phyloP scores from a whole-genome alignment of 1,284 basidiomycete genomes.

The Tremellales sp. region DNA sequence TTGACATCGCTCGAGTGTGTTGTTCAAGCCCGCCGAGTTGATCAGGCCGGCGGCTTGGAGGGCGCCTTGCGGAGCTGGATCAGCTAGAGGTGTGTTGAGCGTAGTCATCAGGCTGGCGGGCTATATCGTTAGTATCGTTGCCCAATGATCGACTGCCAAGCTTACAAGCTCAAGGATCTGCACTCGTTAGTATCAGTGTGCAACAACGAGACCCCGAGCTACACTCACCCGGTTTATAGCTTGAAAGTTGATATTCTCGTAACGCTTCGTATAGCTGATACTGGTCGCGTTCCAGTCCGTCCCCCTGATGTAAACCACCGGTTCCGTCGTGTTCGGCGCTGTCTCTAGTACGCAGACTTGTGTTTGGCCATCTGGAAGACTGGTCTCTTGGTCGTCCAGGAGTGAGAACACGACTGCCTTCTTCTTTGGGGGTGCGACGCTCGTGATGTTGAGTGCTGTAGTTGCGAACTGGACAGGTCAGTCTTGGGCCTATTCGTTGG shows the following conservation, averaged over 20 bases:
- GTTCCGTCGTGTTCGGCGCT: slow-evolving; percentile 11
- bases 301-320: slow-evolving; percentile 16
- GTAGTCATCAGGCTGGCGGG: slow-evolving; percentile 19
- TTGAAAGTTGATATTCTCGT: slow-evolving; percentile 20
- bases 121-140: slow-evolving; percentile 3
- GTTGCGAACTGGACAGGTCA: slow-evolving; percentile 17
- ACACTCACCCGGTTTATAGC: slow-evolving; percentile 23
- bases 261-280: slow-evolving; percentile 5
- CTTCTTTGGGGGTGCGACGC: slow-evolving; percentile 16
- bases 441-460: slow-evolving; percentile 18
- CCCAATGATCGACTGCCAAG: not conserved
- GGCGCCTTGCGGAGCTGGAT: slow-evolving; percentile 17
- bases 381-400: slow-evolving; percentile 8
- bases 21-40: slow-evolving; percentile 12
- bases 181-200: slow-evolving; percentile 7
- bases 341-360: slow-evolving; percentile 36
- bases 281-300: slow-evolving; percentile 24
- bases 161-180: slow-evolving; percentile 14
- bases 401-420: slow-evolving; percentile 24
- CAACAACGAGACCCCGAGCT: no score
- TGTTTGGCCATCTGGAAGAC: slow-evolving; percentile 19
- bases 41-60: slow-evolving; percentile 17
- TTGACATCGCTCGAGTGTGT: slow-evolving; percentile 19
- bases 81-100: slow-evolving; percentile 13
- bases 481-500: not conserved